Percentiles rank a stretch among this genome's conserved stretches.
phyloP scores from a whole-genome alignment of 306 rosid species.

The Lotus japonicus region DNA sequence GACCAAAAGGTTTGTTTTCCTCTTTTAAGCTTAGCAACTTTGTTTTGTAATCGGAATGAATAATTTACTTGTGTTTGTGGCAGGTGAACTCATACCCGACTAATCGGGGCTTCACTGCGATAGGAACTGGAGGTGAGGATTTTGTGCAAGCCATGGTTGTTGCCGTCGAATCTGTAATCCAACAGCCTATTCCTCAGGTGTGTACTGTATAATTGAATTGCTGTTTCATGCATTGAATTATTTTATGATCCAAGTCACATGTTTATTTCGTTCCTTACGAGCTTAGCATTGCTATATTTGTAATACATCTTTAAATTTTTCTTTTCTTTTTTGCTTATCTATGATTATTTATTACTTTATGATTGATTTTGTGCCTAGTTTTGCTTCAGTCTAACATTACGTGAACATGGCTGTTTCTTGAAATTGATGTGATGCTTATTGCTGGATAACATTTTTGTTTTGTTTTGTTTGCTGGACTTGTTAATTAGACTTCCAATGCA shows the following conservation, averaged over 20 bases:
- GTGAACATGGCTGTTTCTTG: background rate
- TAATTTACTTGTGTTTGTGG: background rate
- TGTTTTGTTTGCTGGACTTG: too few relatives aligned
- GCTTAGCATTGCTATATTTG: background rate
- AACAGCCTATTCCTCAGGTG: constrained; percentile 79
- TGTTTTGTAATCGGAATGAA: background rate
- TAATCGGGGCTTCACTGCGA: constrained; percentile 88
- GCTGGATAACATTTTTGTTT: too few relatives aligned
- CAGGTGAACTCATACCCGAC: constrained; percentile 95
- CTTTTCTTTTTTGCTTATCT: background rate
- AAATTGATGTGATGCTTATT: background rate
- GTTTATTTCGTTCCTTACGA: background rate
- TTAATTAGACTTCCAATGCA: too few relatives aligned
- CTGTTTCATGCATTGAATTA: background rate
- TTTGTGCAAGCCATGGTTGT: constrained; percentile 90
- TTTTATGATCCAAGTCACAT: background rate
- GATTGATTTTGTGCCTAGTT: background rate
- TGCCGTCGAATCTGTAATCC: constrained; percentile 85
- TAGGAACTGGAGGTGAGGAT: constrained; percentile 91
- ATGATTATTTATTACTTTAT: background rate
- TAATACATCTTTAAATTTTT: background rate
- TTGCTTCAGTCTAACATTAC: background rate
- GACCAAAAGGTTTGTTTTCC: constrained; percentile 67
- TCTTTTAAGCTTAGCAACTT: too few relatives aligned
- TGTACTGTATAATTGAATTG: background rate